Conservation (phyloP, 1,284 basidiomycete species). For the Austroboletus niveus region DNA sequence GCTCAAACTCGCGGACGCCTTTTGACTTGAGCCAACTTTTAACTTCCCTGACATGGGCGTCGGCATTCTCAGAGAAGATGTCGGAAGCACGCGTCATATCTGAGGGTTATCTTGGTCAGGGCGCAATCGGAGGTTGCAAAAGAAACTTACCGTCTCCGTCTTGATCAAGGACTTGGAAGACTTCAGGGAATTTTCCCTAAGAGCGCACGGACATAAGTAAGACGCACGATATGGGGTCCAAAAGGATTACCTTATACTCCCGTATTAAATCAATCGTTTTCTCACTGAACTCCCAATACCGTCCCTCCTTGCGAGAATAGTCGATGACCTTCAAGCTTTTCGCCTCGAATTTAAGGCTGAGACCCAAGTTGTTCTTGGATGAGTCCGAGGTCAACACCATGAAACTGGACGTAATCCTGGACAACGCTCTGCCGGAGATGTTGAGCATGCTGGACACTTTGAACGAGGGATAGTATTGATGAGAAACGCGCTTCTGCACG, state of each 20-base stretch:
- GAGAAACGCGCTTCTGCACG: conserved; percentile 54
- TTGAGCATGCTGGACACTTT: conserved; percentile 68
- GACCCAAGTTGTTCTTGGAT: conserved; percentile 87
- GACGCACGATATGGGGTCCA: fast-evolving
- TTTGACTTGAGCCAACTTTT: conserved; percentile 86
- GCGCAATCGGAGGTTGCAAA: background rate
- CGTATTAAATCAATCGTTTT: conserved; percentile 79
- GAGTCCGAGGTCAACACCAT: conserved; percentile 77
- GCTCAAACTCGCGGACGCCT: conserved; percentile 88
- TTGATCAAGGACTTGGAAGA: conserved; percentile 72
- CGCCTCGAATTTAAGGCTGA: conserved; percentile 95
- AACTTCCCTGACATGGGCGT: conserved; percentile 72
- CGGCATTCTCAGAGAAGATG: conserved; percentile 71
- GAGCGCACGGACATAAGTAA: background rate
- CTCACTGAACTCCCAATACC: conserved; percentile 93
- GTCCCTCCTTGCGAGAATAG: conserved; percentile 84
- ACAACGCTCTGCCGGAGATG: conserved; percentile 74
- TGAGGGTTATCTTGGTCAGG: conserved; percentile 29
- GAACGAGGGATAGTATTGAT: conserved; percentile 76
- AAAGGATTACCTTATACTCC: conserved; percentile 70
- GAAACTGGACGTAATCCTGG: conserved; percentile 91
- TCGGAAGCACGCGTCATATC: conserved; percentile 76
- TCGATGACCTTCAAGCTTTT: conserved; percentile 96
- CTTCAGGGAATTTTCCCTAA: conserved; percentile 74
- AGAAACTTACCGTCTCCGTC: conserved; percentile 57